Evolutionary conservation across 495 filamentous ascomycete genomes (phyloP).

Genomic region (Aspergillus indologenus): DNA sequence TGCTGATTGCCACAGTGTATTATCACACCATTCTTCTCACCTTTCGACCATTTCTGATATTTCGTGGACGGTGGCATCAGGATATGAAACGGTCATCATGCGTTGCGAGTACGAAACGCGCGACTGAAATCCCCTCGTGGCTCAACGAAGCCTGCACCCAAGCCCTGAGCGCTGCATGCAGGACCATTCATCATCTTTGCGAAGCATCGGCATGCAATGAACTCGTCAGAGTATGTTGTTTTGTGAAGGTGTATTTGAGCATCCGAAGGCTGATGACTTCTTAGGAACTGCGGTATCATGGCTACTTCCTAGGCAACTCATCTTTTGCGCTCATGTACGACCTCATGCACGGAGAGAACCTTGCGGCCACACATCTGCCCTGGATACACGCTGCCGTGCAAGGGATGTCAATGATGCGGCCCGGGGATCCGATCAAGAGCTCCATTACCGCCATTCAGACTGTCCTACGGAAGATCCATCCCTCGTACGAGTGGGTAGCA

Average conservation of each 20-base stretch:
- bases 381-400: conserved; percentile 40
- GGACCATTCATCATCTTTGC: conserved; percentile 37
- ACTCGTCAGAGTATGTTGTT: conserved; percentile 29
- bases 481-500: conserved; percentile 33
- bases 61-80: conserved; percentile 39
- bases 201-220: conserved; percentile 36
- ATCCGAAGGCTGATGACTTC: neutral
- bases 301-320: conserved; percentile 38
- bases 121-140: conserved; percentile 38
- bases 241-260: neutral
- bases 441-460: conserved; percentile 36
- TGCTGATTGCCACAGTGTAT: conserved; percentile 32
- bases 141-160: conserved; percentile 45
- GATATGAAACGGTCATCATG: conserved; percentile 24
- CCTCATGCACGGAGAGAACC: conserved; percentile 34
- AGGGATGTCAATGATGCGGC: conserved; percentile 31
- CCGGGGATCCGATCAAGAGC: conserved; percentile 29
- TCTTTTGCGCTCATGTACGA: conserved; percentile 41
- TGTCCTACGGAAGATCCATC: conserved; percentile 32
- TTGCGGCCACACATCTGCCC: conserved; percentile 34
- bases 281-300: conserved; percentile 43
- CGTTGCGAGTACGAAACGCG: conserved; percentile 16
- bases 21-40: conserved; percentile 42
- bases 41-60: conserved; percentile 45
- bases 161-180: conserved; percentile 32